A percentile compares a stretch with the other conserved stretches of the same genome.
These are phyloP conservation scores for Aureobasidium sp. DNA, from an alignment of 2,329 filamentous ascomycete genomes.

Conservation along the genomic window DNA sequence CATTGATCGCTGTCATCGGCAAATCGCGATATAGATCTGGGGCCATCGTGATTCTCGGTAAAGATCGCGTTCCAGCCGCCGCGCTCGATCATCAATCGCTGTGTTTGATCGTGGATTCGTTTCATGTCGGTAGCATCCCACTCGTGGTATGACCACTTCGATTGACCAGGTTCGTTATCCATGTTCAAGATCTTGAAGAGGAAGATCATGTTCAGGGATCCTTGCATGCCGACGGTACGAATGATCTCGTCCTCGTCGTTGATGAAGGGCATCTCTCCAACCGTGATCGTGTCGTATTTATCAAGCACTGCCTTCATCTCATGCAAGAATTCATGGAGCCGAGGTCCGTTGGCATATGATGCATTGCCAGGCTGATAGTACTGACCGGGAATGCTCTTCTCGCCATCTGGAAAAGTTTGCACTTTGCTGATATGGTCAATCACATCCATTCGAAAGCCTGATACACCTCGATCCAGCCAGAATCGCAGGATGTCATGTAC, in stretches of 20 bases:
- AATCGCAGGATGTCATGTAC: constrained; percentile 57
- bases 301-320: constrained; percentile 41
- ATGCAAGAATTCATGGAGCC: constrained; percentile 41
- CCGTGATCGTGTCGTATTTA: constrained; percentile 45
- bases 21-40: constrained; percentile 50
- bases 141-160: constrained; percentile 17
- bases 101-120: constrained; percentile 23
- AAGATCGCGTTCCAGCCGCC: constrained; percentile 60
- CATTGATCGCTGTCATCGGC: constrained; percentile 44
- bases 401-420: constrained; percentile 22
- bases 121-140: constrained; percentile 22
- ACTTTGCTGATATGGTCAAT: constrained; percentile 26
- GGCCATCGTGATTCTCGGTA: constrained; percentile 61
- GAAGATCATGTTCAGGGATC: constrained; percentile 63
- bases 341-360: constrained; percentile 29
- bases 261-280: constrained; percentile 46
- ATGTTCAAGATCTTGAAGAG: constrained; percentile 49
- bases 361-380: constrained; percentile 19
- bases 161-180: constrained; percentile 43
- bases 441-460: constrained; percentile 33
- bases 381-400: constrained; percentile 18
- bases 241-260: constrained; percentile 45
- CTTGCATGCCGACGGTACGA: constrained; percentile 43
- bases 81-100: constrained; percentile 48
- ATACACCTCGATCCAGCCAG: constrained; percentile 66